These are phyloP conservation scores for Debaryomyces sp. DNA, from an alignment of 1,139 yeast genomes.

Conservation along the genomic window DNA sequence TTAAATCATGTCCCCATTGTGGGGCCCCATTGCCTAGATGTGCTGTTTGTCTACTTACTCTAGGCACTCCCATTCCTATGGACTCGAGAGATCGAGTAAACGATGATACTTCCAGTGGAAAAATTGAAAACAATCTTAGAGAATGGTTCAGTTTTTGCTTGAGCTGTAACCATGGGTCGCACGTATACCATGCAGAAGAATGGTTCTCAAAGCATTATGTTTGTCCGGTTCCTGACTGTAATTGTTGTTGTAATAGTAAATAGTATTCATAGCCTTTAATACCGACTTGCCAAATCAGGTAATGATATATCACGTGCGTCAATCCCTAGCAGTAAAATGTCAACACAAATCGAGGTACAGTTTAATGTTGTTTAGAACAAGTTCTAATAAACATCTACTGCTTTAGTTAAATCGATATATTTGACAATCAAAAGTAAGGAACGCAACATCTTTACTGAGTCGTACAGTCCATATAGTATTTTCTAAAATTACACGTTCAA, in stretches of 20 bases:
- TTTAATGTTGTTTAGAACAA: background rate
- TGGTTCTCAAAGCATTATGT: conserved; percentile 89
- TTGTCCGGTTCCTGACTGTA: conserved; percentile 95
- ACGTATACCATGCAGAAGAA: conserved; percentile 92
- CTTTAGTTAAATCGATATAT: background rate
- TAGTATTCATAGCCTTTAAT: conserved; percentile 14
- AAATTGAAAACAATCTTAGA: conserved; percentile 44
- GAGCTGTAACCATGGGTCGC: conserved; percentile 91
- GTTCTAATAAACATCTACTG: background rate
- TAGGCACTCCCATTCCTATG: conserved; percentile 70
- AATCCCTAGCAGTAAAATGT: conserved; percentile 8
- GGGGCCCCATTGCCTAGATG: conserved; percentile 91
- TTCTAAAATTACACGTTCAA: background rate
- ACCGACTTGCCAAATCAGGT: background rate
- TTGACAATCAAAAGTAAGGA: background rate
- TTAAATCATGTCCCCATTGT: conserved; percentile 75
- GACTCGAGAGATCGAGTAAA: conserved; percentile 24
- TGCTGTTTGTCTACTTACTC: conserved; percentile 80
- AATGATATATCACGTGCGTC: conserved; percentile 1
- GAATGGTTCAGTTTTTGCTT: conserved; percentile 91
- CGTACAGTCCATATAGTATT: background rate
- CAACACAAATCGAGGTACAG: conserved; percentile 12
- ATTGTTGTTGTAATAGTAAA: conserved; percentile 72
- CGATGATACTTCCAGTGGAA: conserved; percentile 18
- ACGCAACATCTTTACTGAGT: background rate